Percentiles rank a stretch among this genome's conserved stretches.
Conservation (phyloP, 2,329 filamentous ascomycete genomes). For the Fusarium paranaense region DNA sequence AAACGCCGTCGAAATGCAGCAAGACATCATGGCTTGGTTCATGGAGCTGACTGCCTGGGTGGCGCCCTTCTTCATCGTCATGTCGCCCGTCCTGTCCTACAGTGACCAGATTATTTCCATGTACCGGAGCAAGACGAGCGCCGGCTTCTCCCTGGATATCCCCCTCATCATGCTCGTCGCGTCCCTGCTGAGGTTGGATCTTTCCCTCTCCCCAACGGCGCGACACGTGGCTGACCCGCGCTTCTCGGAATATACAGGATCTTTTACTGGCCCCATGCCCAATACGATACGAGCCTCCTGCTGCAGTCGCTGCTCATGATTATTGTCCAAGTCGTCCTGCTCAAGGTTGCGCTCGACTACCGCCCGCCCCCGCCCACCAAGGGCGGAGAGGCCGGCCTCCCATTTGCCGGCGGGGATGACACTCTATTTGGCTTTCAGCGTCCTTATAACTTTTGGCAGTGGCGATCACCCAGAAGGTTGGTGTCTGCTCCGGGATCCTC, state of each 20-base stretch:
- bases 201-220: neutral
- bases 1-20: slow-evolving; percentile 16
- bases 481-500: slow-evolving; percentile 42
- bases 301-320: slow-evolving; percentile 76
- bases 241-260: slow-evolving; percentile 58
- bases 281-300: slow-evolving; percentile 72
- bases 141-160: slow-evolving; percentile 77
- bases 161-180: slow-evolving; percentile 79
- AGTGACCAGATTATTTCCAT: slow-evolving; percentile 75
- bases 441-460: slow-evolving; percentile 87
- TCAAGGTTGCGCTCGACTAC: slow-evolving; percentile 77
- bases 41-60: slow-evolving; percentile 61
- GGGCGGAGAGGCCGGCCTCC: slow-evolving; percentile 69
- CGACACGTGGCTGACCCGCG: slow-evolving; percentile 31
- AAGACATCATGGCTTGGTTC: slow-evolving; percentile 37
- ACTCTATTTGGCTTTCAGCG: slow-evolving; percentile 57
- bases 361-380: slow-evolving; percentile 70
- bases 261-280: slow-evolving; percentile 76
- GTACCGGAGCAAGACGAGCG: slow-evolving; percentile 72
- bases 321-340: slow-evolving; percentile 69
- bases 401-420: slow-evolving; percentile 68
- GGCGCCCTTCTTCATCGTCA: slow-evolving; percentile 72
- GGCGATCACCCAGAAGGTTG: slow-evolving; percentile 76
- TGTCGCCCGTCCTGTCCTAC: slow-evolving; percentile 74
- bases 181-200: slow-evolving; percentile 69